Evolutionary conservation across 345 rosid genomes (phyloP).

Genomic region (Clarkia xantiana): DNA sequence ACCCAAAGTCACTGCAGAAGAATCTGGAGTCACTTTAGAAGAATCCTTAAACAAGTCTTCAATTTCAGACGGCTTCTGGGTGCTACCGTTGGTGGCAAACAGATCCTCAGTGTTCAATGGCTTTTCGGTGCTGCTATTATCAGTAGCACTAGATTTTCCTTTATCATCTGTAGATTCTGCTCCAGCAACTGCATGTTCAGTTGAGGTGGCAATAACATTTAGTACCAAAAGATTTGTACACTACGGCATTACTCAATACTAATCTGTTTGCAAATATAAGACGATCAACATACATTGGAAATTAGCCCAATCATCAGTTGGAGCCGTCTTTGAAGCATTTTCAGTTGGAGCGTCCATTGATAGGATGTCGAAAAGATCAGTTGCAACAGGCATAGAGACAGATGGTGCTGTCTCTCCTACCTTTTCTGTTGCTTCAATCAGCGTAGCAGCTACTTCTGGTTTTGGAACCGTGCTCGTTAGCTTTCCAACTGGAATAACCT

Average conservation of each 20-base stretch:
- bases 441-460: slow-evolving; percentile 26
- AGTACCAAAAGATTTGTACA: background rate
- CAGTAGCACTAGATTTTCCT: slow-evolving; percentile 21
- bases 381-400: slow-evolving; percentile 41
- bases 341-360: slow-evolving; percentile 61
- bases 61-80: slow-evolving; percentile 29
- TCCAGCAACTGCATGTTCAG: slow-evolving; percentile 59
- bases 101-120: too few species aligned
- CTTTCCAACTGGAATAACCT: slow-evolving; percentile 38
- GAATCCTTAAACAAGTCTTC: slow-evolving; percentile 75
- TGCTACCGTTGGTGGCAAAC: too few species aligned
- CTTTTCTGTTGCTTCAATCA: slow-evolving; percentile 27
- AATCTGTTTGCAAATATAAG: background rate
- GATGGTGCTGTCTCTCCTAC: slow-evolving; percentile 22
- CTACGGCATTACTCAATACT: background rate
- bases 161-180: slow-evolving; percentile 37
- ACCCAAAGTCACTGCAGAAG: slow-evolving; percentile 3
- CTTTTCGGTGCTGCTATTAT: slow-evolving; percentile 24
- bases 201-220: background rate
- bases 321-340: slow-evolving; percentile 42
- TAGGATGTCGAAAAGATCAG: slow-evolving; percentile 82
- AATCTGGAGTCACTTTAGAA: slow-evolving; percentile 19
- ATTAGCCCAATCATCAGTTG: slow-evolving; percentile 83
- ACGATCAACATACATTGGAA: slow-evolving; percentile 57
- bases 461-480: slow-evolving; percentile 28